Percentiles rank a stretch among this genome's conserved stretches.
These are phyloP conservation scores for Limnomonas spitsbergensis DNA, from an alignment of 139 green algal genomes.

Conservation along the genomic window DNA sequence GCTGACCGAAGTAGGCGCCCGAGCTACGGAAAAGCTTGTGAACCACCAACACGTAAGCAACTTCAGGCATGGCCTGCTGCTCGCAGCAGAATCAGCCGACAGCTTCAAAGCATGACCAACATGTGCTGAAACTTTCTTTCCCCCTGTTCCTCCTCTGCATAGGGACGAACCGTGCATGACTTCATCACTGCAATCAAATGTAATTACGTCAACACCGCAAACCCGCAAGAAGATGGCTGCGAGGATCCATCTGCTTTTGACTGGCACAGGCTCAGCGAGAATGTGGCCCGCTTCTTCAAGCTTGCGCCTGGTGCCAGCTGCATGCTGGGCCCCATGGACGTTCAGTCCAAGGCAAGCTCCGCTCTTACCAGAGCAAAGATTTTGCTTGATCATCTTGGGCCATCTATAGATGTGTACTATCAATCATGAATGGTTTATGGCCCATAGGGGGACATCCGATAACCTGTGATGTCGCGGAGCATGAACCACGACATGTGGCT, in stretches of 20 bases:
- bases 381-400: background rate
- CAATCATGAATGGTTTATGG: too few relatives aligned
- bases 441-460: too few relatives aligned
- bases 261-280: slow-evolving; percentile 47
- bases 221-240: slow-evolving; percentile 13
- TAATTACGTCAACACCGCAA: slow-evolving; percentile 7
- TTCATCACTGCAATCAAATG: slow-evolving; percentile 13
- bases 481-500: too few relatives aligned
- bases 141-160: background rate
- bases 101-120: background rate
- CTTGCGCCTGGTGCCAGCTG: slow-evolving; percentile 36
- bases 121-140: background rate
- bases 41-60: slow-evolving; percentile 5
- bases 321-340: slow-evolving; percentile 51
- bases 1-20: slow-evolving; percentile 37
- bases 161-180: slow-evolving; percentile 25
- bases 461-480: too few relatives aligned
- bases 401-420: too few relatives aligned
- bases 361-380: background rate
- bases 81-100: background rate
- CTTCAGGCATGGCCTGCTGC: background rate
- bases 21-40: slow-evolving; percentile 33
- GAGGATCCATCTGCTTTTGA: slow-evolving; percentile 47
- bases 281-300: slow-evolving; percentile 29
- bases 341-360: slow-evolving; percentile 37